Evolutionary conservation across 345 rosid species (phyloP).

Genomic region (Eucalyptus polyanthemos): DNA sequence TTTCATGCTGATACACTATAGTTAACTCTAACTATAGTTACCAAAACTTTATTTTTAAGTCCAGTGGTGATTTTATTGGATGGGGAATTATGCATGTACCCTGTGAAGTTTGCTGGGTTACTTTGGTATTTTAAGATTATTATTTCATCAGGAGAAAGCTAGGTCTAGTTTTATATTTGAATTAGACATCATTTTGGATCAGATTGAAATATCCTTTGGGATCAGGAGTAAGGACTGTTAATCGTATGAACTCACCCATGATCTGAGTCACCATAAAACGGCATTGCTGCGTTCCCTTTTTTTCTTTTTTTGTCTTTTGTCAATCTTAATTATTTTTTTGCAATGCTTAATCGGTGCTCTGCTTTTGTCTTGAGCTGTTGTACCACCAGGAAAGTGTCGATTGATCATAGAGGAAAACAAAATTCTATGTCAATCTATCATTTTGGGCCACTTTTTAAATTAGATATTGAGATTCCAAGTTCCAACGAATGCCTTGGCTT

Average conservation of each 20-base stretch:
- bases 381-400: neutral
- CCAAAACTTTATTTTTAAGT: neutral
- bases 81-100: neutral
- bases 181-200: neutral
- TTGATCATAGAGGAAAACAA: neutral
- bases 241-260: neutral
- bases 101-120: neutral
- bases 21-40: neutral
- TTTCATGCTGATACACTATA: neutral
- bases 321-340: neutral
- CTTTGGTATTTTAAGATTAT: neutral
- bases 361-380: neutral
- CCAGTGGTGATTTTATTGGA: neutral
- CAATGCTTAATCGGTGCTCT: neutral
- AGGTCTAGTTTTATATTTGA: neutral
- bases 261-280: neutral
- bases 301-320: neutral
- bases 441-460: neutral
- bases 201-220: neutral
- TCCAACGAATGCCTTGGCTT: neutral
- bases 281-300: neutral
- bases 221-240: neutral
- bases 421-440: neutral
- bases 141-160: neutral
- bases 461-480: neutral